Conservation (phyloP, 2,329 filamentous ascomycete species). For the Cladosporium velox region DNA sequence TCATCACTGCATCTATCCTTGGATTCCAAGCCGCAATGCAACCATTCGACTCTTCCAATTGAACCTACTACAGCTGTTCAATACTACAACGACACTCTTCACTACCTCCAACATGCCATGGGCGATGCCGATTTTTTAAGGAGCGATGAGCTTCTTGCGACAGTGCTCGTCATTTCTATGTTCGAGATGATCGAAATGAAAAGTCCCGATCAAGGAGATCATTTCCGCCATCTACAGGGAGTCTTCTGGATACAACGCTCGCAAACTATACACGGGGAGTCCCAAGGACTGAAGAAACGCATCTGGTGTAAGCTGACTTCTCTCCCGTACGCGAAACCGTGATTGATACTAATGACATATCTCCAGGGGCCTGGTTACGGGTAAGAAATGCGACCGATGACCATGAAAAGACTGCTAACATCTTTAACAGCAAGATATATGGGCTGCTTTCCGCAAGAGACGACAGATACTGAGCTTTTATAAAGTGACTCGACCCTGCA, state of each 20-base stretch:
- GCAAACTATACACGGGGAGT: slow-evolving; percentile 60
- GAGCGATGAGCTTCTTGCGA: slow-evolving; percentile 59
- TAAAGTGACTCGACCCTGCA: slow-evolving; percentile 51
- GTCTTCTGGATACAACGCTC: slow-evolving; percentile 65
- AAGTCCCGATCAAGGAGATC: neutral
- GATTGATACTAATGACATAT: neutral
- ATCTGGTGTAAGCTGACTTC: slow-evolving; percentile 53
- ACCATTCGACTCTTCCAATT: slow-evolving; percentile 20
- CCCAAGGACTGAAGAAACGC: slow-evolving; percentile 54
- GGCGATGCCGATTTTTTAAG: slow-evolving; percentile 57
- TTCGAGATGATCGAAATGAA: slow-evolving; percentile 59
- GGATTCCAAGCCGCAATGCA: slow-evolving; percentile 28
- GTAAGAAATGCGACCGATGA: neutral
- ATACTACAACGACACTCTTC: slow-evolving; percentile 63
- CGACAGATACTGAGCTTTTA: slow-evolving; percentile 59
- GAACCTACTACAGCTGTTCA: slow-evolving; percentile 39
- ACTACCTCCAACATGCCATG: slow-evolving; percentile 60
- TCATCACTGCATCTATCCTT: slow-evolving; percentile 52
- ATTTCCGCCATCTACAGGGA: slow-evolving; percentile 60
- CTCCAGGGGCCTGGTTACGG: neutral
- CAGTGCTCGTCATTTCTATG: slow-evolving; percentile 60
- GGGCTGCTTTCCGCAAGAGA: slow-evolving; percentile 61
- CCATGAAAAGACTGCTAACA: neutral
- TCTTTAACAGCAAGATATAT: slow-evolving; percentile 60
- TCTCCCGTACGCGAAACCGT: slow-evolving; percentile 38